Base-by-base conservation (phyloP, 2,329 filamentous ascomycete genomes). In the Cordyceps cateniannulata region DNA sequence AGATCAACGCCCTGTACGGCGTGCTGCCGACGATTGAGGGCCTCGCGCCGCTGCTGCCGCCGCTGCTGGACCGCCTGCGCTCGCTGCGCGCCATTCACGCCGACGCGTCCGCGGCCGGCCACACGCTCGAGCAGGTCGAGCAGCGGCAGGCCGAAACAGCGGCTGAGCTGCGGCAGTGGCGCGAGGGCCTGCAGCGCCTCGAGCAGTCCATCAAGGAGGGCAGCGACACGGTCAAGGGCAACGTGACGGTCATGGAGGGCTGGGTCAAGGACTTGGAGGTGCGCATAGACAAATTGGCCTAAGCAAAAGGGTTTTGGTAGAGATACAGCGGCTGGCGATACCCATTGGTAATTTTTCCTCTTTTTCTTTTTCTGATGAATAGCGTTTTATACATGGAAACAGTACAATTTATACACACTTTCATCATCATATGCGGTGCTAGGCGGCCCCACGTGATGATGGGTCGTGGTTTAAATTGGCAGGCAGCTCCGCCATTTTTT, bases 1-100 rank as follows among this genome's bases (percentile, higher is more conserved):
- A 96, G 72, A 89, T 99, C 71, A 95, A 96, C 65, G 90, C 93
- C 1, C 83, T 99, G 5, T 97, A 97, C 73, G 89, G 90, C 1
- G 90, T 91, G 3, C 78, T 99, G 18, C 88, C 92, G 1, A 95
- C 91, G 0, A 95, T 99, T 62, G 92, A 96, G 73, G 89, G 83
- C 61, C 80, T 99, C 8, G 83, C 91, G 6, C 95, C 95, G 1
- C 81, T 96, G 20, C 81, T 99, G 4, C 93, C 95, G 1, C 85
- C 91, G 5, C 80, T 98, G 10, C 80, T 99, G 12, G 92, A 97
- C 68, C 85, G 95, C 27, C 77, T 99, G 55, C 84, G 93, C 62
- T 96, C 91, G 9, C 79, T 99, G 60, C 84, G 90, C 62, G 85
- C 87, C 16, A 88, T 98, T 54, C 95, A 99, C 70, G 86, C 90